Conservation (phyloP, 129 eudicot genomes). For the Calendula officinalis region DNA sequence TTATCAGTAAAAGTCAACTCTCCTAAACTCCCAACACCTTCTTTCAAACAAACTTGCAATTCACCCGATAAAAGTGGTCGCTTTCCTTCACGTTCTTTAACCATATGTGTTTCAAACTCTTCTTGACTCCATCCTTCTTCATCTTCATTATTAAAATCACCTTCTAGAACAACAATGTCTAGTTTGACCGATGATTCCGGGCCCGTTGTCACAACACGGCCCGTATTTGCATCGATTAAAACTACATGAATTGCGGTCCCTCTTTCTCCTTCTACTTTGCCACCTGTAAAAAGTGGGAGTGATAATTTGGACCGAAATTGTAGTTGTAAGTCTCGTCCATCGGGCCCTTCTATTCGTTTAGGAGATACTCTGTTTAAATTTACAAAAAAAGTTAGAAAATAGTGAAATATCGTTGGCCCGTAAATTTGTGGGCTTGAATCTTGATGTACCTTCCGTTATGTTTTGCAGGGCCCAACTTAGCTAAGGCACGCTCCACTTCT, state of each 20-base stretch:
- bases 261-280: slow-evolving; percentile 1
- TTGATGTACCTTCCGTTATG: neutral
- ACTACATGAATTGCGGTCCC: slow-evolving; percentile 6
- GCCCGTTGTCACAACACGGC: neutral
- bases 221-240: neutral
- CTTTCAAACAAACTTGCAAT: neutral
- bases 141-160: neutral
- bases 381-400: no score
- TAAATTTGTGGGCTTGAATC: no score
- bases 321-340: neutral
- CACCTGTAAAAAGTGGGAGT: slow-evolving; percentile 7
- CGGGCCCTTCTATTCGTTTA: neutral
- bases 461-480: neutral
- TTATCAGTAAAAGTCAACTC: slow-evolving; percentile 4
- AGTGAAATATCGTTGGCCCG: no score
- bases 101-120: neutral
- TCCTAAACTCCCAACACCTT: slow-evolving; percentile 2
- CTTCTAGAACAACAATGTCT: slow-evolving; percentile 1
- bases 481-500: slow-evolving; percentile 10
- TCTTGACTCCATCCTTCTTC: neutral
- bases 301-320: slow-evolving; percentile 1
- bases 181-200: slow-evolving; percentile 4
- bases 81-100: slow-evolving; percentile 10
- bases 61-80: slow-evolving; percentile 4
- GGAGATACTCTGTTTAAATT: neutral